A percentile compares a stretch with the other conserved stretches of the same genome.
Conservation (phyloP, 2,329 filamentous ascomycete species). For the Ceratocystis harringtonii region DNA sequence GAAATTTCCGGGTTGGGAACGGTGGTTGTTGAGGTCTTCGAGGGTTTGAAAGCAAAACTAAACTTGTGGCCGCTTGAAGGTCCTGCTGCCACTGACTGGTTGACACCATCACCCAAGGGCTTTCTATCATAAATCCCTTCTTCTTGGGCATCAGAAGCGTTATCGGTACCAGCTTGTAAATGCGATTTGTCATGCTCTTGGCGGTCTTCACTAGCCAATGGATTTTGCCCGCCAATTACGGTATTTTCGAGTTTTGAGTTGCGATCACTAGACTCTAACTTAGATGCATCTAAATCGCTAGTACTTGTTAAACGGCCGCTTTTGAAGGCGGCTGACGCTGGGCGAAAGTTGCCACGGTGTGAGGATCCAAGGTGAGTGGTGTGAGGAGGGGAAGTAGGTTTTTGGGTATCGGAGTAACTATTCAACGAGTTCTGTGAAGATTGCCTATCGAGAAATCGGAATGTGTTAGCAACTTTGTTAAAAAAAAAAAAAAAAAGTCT, state of each 20-base stretch:
- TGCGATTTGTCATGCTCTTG: not conserved
- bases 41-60: constrained; percentile 81
- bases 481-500: not conserved
- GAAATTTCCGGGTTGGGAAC: constrained; percentile 51
- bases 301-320: not conserved
- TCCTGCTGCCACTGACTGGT: constrained; percentile 29
- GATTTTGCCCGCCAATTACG: not conserved
- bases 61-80: constrained; percentile 46
- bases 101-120: not conserved
- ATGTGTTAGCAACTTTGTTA: not conserved
- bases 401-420: not conserved
- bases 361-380: constrained; percentile 23
- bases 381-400: constrained; percentile 21
- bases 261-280: not conserved
- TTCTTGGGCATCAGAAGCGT: not conserved
- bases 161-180: not conserved
- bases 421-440: not conserved
- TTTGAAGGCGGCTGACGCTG: not conserved
- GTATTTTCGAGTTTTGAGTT: not conserved
- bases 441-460: not conserved
- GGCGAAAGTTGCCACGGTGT: constrained; percentile 5
- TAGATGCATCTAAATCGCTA: too few relatives aligned
- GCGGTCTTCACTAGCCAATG: not conserved
- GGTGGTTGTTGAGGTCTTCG: constrained; percentile 39
- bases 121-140: not conserved